Evolutionary conservation across 768 basidiomycete species (phyloP).

Genomic region (Trametes gibbosa): DNA sequence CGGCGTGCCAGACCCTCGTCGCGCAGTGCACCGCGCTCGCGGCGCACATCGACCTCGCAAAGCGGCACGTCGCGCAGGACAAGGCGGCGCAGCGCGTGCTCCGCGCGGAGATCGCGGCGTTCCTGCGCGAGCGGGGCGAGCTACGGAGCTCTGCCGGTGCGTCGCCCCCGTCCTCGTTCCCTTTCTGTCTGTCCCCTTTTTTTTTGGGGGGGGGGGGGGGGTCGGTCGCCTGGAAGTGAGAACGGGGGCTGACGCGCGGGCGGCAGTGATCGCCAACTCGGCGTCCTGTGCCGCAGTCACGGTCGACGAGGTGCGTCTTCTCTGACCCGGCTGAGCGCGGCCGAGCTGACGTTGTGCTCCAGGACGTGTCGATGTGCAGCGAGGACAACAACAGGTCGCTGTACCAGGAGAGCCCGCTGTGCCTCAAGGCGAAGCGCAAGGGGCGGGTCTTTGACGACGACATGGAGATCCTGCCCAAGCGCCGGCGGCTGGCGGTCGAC

Average conservation of each 20-base stretch:
- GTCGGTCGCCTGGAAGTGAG: too few species aligned
- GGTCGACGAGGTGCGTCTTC: neutral
- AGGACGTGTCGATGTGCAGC: neutral
- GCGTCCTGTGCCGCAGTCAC: neutral
- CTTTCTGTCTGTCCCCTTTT: neutral
- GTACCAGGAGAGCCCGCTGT: constrained; percentile 17
- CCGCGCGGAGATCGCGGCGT: constrained; percentile 9
- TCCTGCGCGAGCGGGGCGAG: constrained; percentile 1
- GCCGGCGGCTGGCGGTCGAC: constrained; percentile 1
- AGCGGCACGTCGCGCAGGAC: constrained; percentile 14
- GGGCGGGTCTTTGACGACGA: constrained; percentile 19
- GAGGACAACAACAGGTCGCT: neutral
- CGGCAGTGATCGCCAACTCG: neutral
- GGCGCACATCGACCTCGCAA: constrained; percentile 9
- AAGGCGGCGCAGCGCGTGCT: constrained; percentile 15
- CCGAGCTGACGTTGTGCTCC: neutral
- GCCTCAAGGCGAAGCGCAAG: constrained; percentile 22
- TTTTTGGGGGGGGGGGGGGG: neutral
- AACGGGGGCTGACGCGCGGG: neutral
- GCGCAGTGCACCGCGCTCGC: constrained; percentile 14
- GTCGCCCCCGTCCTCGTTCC: neutral
- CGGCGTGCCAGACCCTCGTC: constrained; percentile 12
- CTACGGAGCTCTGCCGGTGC: neutral
- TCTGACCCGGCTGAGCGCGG: neutral
- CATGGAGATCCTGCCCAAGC: constrained; percentile 9